These are phyloP conservation scores for Catharanthus roseus DNA, from an alignment of 257 asterid genomes.

Conservation along the genomic window DNA sequence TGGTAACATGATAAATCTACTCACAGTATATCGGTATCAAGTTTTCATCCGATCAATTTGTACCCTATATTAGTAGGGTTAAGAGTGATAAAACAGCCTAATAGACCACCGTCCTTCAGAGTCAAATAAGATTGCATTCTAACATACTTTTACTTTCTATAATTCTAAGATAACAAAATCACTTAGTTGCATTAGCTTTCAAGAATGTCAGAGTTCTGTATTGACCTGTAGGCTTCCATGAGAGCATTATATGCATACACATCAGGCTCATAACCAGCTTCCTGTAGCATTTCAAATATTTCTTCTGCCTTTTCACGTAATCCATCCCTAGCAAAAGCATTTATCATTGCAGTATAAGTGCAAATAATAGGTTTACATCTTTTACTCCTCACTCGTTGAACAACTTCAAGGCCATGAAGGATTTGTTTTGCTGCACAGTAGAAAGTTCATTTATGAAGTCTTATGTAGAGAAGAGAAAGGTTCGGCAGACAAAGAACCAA, in stretches of 20 bases:
- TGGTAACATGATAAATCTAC: neutral
- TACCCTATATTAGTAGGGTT: neutral
- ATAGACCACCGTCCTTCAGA: neutral
- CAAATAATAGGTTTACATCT: constrained; percentile 78
- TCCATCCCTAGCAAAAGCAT: constrained; percentile 85
- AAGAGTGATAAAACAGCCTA: neutral
- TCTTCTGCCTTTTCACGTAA: constrained; percentile 83
- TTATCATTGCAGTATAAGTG: constrained; percentile 73
- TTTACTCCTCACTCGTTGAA: constrained; percentile 58
- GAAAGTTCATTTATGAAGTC: neutral
- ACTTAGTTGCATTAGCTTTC: neutral
- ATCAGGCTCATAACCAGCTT: constrained; percentile 84
- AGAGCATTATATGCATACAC: constrained; percentile 84
- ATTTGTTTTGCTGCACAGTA: constrained; percentile 50
- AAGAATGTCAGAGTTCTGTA: neutral
- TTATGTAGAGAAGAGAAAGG: neutral
- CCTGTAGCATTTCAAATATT: constrained; percentile 68
- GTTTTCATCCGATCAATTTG: neutral
- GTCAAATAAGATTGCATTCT: neutral
- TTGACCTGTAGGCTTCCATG: constrained; percentile 85
- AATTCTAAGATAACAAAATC: neutral
- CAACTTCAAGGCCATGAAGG: constrained; percentile 75
- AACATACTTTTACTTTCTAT: neutral
- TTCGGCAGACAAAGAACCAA: neutral
- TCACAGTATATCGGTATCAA: neutral